Base-by-base conservation (phyloP, 805 yeast genomes). In the Hanseniaspora singularis region DNA sequence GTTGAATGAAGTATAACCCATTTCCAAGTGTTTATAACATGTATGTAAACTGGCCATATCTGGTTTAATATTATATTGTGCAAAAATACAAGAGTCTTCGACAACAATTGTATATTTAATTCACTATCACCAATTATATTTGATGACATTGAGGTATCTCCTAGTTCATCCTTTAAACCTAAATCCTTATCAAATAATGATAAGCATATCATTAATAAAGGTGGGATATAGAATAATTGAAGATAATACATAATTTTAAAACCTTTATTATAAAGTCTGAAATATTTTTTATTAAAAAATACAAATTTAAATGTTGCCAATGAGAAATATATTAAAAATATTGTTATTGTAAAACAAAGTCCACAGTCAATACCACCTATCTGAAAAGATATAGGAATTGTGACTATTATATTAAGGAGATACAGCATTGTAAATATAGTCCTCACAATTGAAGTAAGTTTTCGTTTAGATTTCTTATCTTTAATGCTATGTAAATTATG, bases 331-430 rank as follows among this genome's bases (percentile, higher is more conserved):
- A 81, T 63, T 36, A 74, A 66, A 46, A 84, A 74, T 40, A 89
- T 70, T 6, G 95, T 79, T 27, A 78, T 71, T 0, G 89, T 77
- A 61, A 78, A 92, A 16, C 94, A 77, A 50, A 92, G 66, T 1
- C 98, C 98, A 63, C 97, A 89, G 48, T 76, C 71, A 16, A 79
- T 72, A 1, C 97, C 96, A 9, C 97, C 97, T 32, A 86, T 81
- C 57, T 89, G 95, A 63, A 92, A 92, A 20, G 96, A 82, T 51
- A 92, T 71, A 4, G 97, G 97, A 6, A 92, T 81, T 2, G 96
- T 81, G 26, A 88, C 68, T 24, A 87, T 72, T 11, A 85, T 77
- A 42, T 84, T 72, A 5, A 73, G 60, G 46, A 86, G 66, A 57
- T 87, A 86, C 26, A 81, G 62, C 1, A 75, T 63, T 0, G 83